A percentile compares a stretch with the other conserved stretches of the same genome.
Evolutionary conservation across 192 early-diverging fungal genomes (phyloP).

Genomic region (Podila epicladia): DNA sequence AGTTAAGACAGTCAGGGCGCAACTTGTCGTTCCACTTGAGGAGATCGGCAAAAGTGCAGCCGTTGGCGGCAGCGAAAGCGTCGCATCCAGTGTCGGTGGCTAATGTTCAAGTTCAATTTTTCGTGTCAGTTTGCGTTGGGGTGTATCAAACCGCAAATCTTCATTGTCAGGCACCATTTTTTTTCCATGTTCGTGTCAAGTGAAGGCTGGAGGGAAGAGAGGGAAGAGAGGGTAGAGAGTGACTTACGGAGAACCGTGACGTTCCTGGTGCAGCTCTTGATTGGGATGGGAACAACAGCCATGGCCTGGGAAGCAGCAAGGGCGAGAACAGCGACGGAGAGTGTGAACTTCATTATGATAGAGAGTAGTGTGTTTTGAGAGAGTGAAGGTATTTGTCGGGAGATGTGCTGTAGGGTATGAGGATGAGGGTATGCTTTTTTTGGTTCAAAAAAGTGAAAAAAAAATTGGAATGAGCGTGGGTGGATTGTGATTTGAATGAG

Average conservation of each 20-base stretch:
- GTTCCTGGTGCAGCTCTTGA: constrained; percentile 17
- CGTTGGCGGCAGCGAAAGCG: constrained; percentile 18
- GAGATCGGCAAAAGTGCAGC: constrained; percentile 19
- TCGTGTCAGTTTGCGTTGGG: background rate
- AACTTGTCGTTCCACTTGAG: constrained; percentile 39
- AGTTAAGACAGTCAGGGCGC: constrained; percentile 17
- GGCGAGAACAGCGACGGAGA: constrained; percentile 11
- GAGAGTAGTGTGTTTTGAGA: too few species aligned
- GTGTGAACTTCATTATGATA: constrained; percentile 13
- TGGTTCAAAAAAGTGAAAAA: constrained; percentile 5
- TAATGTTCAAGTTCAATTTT: background rate
- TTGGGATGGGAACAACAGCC: constrained; percentile 20
- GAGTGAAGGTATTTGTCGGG: background rate
- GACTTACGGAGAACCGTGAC: constrained; percentile 17
- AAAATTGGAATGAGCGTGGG: constrained; percentile 2
- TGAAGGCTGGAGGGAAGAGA: background rate
- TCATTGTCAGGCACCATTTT: background rate
- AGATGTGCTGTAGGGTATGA: background rate
- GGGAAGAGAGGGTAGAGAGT: too few species aligned
- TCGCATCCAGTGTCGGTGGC: constrained; percentile 6
- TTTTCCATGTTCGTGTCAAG: background rate
- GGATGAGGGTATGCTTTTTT: background rate
- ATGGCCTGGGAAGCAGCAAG: constrained; percentile 17
- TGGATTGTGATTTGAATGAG: background rate
- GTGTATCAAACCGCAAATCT: background rate